These are phyloP conservation scores for Tieghemiomyces parasiticus DNA, from an alignment of 192 early-diverging fungal species.

Conservation along the genomic window DNA sequence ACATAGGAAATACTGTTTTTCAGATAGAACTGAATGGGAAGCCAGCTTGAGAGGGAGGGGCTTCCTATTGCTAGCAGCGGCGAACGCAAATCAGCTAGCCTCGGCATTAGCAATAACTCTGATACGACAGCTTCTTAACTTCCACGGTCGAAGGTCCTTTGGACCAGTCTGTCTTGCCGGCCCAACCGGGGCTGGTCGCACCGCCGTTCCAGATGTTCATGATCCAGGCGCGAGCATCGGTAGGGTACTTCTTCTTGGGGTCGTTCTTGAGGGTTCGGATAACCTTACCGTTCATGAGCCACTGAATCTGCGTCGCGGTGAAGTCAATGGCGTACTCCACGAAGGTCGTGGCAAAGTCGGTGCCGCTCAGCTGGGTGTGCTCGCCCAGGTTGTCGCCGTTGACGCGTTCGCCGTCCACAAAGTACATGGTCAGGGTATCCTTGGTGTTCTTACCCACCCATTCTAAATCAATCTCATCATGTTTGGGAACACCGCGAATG, in stretches of 20 bases:
- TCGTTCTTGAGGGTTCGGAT: background rate
- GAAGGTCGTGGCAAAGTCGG: background rate
- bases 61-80: too few species aligned
- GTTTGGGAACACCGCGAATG: background rate
- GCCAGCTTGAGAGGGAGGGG: too few species aligned
- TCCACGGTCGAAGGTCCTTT: background rate
- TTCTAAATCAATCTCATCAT: background rate
- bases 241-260: background rate
- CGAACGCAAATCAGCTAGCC: background rate
- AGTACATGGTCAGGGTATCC: background rate
- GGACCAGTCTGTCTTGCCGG: background rate
- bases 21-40: too few species aligned
- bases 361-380: background rate
- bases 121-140: background rate
- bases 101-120: background rate
- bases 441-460: background rate
- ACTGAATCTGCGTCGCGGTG: background rate
- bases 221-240: background rate
- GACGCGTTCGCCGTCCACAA: background rate
- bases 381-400: background rate
- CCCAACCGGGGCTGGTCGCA: background rate
- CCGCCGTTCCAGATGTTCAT: slow-evolving; percentile 1
- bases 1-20: too few species aligned
- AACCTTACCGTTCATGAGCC: background rate
- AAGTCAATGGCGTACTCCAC: background rate